Evolutionary conservation across 2,329 filamentous ascomycete genomes (phyloP), one percentile per base, ranked within the genome.

Genomic region (Penicillium oxalicum): DNA sequence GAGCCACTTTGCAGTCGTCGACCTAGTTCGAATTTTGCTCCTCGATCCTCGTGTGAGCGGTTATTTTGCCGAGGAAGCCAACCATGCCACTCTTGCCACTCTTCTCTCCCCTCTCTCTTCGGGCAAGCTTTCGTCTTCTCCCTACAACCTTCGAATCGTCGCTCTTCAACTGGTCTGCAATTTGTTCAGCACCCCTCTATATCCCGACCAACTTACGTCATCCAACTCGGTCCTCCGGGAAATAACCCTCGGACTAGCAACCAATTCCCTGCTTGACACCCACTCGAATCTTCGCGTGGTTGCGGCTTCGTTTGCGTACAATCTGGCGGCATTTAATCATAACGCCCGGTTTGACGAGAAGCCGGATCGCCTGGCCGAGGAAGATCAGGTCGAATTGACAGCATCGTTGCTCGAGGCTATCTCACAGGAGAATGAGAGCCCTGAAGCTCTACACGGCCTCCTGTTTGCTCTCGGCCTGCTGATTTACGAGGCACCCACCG

Each of bases 141-240:
- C 89, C 0, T 96, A 96, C 63, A 84, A 87, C 4, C 77, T 94
- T 1, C 84, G 89, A 11, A 81, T 96, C 2, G 88, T 95, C 12
- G 86, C 89, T 0, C 71, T 95, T 9, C 91, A 96, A 59, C 78
- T 91, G 60, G 79, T 82, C 1, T 95, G 89, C 70, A 97, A 96
- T 60, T 74, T 95, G 33, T 96, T 95, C 71, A 86, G 83, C 0
- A 86, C 86, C 0, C 79, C 82, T 12, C 74, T 95, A 0, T 94
- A 86, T 60, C 75, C 82, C 0, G 76, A 81, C 2, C 78, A 84
- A 52, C 74, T 91, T 7, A 72, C 87, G 5, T 66, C 52, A 7
- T 42, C 70, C 2, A 71, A 78, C 38, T 67, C 69, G 1, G 45
- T 59, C 24, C 68, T 90, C 43, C 78, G 82, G 5, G 65, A 72